Evolutionary conservation across 2,329 filamentous ascomycete genomes (phyloP), one percentile per base, ranked within the genome.

Genomic region (Cercospora beticola): DNA sequence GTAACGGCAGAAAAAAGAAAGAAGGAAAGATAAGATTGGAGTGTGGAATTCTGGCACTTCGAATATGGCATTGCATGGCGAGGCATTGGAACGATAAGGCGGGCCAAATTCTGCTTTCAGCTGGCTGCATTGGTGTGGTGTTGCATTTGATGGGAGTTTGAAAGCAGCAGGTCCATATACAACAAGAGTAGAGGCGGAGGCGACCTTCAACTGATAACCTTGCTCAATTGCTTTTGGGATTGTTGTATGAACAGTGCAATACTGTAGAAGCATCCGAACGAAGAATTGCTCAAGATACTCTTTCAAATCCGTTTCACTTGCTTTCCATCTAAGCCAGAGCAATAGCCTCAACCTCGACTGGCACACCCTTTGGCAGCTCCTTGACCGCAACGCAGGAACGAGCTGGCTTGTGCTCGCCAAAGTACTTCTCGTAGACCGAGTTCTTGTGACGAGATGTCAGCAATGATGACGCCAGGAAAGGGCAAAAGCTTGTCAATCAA

Each of bases 301-400:
- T 33, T 59, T 36, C 28, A 8, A 36, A 1, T 26, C 56, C 4
- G 5, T 59, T 36, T 3, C n/a, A 14, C 30, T 18, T 59, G n/a
- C n/a, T 23, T 12, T 23, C 14, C 62, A 36, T 64, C 52, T 59
- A 65, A 43, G 62, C 62, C 63, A 88, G 80, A 70, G 93, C 93
- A 83, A 95, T 91, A 79, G 89, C 92, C 86, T 97, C 93, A 78
- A 97, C 95, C 86, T 97, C 93, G 26, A 97, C 89, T 69, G 93
- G 89, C 52, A 93, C 93, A 66, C 89, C 89, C 86, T 94, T 93
- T 70, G 93, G 93, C 72, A 97, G 86, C 75, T 92, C 89, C 86
- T 95, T 94, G 72, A 96, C 94, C 5, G 93, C 93, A 64, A 97
- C 92, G 79, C 93, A 97, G 82, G 90, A 93, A 74, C 92, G 87